Evolutionary conservation across 2,329 filamentous ascomycete genomes (phyloP).

Genomic region (Colletotrichum cuscutae): DNA sequence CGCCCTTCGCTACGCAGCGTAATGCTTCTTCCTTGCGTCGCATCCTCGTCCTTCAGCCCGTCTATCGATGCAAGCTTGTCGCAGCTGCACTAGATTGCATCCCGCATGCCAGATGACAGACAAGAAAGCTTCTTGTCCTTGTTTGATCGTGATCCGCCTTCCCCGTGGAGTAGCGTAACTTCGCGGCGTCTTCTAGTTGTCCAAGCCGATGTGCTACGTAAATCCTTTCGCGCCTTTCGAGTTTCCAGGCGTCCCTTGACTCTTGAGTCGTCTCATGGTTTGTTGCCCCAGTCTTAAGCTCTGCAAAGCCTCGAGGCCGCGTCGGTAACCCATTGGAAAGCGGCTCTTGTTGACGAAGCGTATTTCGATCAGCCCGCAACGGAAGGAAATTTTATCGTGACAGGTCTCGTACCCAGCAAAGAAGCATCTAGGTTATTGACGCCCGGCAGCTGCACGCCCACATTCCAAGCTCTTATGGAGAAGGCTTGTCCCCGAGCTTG

Average conservation of each 20-base stretch:
- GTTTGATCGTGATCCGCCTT: conserved; percentile 23
- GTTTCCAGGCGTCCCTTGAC: neutral
- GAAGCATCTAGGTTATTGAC: conserved; percentile 21
- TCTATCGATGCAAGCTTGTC: neutral
- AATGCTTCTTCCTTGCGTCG: conserved; percentile 21
- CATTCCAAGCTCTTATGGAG: conserved; percentile 17
- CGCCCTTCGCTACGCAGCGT: conserved; percentile 16
- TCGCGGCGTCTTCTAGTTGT: neutral
- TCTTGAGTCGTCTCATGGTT: neutral
- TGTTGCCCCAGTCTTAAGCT: neutral
- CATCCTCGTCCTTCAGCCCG: neutral
- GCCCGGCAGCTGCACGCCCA: conserved; percentile 8
- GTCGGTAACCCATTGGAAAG: neutral
- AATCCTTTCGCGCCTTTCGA: neutral
- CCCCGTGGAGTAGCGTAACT: conserved; percentile 5
- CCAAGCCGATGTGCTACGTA: neutral
- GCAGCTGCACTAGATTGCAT: neutral
- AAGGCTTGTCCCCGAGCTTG: conserved; percentile 8
- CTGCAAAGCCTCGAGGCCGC: neutral
- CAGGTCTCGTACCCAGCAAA: conserved; percentile 19
- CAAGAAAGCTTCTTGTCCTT: conserved; percentile 8
- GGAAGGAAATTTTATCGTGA: neutral
- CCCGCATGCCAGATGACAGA: neutral
- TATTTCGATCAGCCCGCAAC: neutral
- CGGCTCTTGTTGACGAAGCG: neutral